phyloP scores from a whole-genome alignment of 139 green algal species.

The Asterochloris erici region DNA sequence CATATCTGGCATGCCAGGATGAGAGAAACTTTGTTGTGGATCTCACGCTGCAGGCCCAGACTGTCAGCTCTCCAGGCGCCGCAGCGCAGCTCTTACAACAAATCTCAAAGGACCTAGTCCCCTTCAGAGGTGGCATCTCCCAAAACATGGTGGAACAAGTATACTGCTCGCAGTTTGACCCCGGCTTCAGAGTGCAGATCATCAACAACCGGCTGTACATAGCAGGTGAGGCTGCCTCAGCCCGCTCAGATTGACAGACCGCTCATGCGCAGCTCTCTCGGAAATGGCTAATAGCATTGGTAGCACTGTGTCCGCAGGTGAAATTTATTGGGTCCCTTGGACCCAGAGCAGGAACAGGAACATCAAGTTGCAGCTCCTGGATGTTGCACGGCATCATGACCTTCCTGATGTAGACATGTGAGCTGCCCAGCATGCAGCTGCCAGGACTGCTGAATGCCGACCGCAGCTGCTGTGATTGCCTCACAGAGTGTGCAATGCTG shows the following conservation, averaged over 20 bases:
- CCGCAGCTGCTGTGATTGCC: too few species aligned
- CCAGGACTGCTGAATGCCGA: too few species aligned
- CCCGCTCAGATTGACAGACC: too few species aligned
- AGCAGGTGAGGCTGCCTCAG: background rate
- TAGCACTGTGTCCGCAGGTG: too few species aligned
- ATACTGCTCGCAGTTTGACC: slow-evolving; percentile 3
- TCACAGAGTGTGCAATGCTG: too few species aligned
- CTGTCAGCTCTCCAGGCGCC: too few species aligned
- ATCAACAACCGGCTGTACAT: background rate
- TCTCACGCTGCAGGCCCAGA: too few species aligned
- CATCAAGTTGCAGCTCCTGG: slow-evolving; percentile 10
- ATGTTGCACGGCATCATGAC: background rate
- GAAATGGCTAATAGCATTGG: too few species aligned
- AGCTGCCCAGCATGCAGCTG: too few species aligned
- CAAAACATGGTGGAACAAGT: slow-evolving; percentile 1
- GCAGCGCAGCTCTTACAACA: background rate
- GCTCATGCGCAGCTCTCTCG: too few species aligned
- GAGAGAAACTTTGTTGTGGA: too few species aligned
- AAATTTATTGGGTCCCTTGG: background rate
- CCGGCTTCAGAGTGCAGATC: slow-evolving; percentile 7
- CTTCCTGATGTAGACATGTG: background rate
- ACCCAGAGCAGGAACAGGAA: background rate
- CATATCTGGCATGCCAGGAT: too few species aligned
- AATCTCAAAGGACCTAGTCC: background rate
- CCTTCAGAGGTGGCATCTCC: background rate